Evolutionary conservation across 2,329 filamentous ascomycete species (phyloP), one percentile per base, ranked within the genome.

Genomic region (Basipetospora chlamydospora): DNA sequence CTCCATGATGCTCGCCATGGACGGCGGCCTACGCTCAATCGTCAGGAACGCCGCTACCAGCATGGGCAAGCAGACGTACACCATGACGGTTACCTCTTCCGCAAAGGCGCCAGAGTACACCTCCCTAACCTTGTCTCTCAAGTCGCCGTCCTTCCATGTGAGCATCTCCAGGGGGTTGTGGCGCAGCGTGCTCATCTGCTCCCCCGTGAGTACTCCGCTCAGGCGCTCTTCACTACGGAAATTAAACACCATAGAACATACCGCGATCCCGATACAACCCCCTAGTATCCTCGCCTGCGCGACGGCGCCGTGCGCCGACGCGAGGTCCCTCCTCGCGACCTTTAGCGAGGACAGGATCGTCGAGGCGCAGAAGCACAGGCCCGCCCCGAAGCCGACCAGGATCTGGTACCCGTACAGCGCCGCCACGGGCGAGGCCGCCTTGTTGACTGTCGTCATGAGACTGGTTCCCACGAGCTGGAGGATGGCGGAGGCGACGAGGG

Each of bases 261-360:
- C 50, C 0, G 71, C 66, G 29, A 77, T 58, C 1, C 73, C 73
- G 20, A 77, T 58, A 26, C 67, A 67, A 3, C 73, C 73, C 1
- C 73, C 73, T 2, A 77, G 53, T 0, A 77, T 67, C 11, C 73
- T 63, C 2, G 67, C 63, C 49, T 78, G 73, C 1, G 73, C 68
- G 8, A 76, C 60, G 4, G 70, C 64, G 0, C 72, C 73, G 44
- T 77, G 70, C 0, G 69, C 70, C 2, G 70, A 66, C 1, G 73
- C 72, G 34, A 71, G 56, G 37, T 72, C 64, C 22, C 6, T 53
- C 0, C 66, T 61, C 3, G 58, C 54, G 32, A 73, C 61, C 32
- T 42, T 33, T 11, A 73, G 58, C 31, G 66, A 67, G 3, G 68
- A 70, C 46, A 74, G 65, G 39, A 77, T 70, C 1, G 70, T 73